Conservation (phyloP, 345 rosid species). For the Sonneratia caseolaris region DNA sequence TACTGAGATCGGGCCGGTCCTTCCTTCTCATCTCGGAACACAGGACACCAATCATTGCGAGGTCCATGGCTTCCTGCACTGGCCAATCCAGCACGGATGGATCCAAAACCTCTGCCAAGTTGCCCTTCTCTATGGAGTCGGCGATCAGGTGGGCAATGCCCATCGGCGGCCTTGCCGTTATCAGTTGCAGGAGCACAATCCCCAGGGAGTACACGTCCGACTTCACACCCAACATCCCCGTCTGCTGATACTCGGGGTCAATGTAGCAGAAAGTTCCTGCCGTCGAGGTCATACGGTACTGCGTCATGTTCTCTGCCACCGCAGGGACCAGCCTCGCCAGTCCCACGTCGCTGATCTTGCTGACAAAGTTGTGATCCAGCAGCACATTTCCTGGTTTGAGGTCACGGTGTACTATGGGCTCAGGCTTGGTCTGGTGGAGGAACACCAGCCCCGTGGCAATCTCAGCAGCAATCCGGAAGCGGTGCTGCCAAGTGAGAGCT, state of each 20-base stretch:
- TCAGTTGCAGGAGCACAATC: constrained; percentile 5
- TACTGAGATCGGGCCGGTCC: background rate
- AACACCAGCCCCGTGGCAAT: constrained; percentile 4
- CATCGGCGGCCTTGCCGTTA: constrained; percentile 6
- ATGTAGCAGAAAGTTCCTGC: constrained; percentile 8
- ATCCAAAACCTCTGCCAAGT: background rate
- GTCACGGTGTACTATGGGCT: constrained; percentile 8
- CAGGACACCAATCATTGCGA: constrained; percentile 1
- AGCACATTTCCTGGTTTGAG: constrained; percentile 7
- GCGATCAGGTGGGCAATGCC: background rate
- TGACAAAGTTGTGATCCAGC: constrained; percentile 8
- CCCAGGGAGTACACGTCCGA: constrained; percentile 7
- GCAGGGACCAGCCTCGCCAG: constrained; percentile 9
- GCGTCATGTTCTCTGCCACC: constrained; percentile 4
- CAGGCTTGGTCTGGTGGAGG: constrained; percentile 9
- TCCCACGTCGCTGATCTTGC: constrained; percentile 9
- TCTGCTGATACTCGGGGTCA: constrained; percentile 11
- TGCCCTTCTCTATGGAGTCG: background rate
- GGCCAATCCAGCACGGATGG: constrained; percentile 5
- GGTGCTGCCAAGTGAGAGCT: constrained; percentile 2
- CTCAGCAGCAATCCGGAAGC: constrained; percentile 5
- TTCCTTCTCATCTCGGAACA: constrained; percentile 6
- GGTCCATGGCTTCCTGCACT: background rate
- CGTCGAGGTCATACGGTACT: constrained; percentile 3
- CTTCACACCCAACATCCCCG: constrained; percentile 7